Conservation (phyloP, 306 rosid genomes). For the Astragalus glycyphyllos region DNA sequence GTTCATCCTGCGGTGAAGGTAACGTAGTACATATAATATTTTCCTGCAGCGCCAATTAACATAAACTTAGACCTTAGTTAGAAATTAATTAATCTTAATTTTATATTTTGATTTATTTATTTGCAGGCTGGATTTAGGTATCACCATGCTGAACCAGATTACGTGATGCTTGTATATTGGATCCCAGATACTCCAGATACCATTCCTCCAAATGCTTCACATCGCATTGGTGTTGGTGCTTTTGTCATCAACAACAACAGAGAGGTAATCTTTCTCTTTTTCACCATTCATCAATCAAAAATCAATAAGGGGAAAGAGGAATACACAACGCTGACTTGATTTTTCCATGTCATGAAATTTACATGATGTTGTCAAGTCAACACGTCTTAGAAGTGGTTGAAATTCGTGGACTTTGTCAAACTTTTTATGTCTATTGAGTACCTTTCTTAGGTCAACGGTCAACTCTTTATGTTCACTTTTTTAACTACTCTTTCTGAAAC, state of each 20-base stretch:
- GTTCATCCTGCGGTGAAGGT: conserved; percentile 73
- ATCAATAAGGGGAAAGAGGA: not conserved
- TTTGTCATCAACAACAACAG: conserved; percentile 66
- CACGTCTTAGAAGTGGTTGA: no score
- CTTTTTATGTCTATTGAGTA: no score
- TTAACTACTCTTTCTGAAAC: not conserved
- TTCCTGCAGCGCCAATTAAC: no score
- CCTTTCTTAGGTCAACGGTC: no score
- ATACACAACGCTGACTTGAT: not conserved
- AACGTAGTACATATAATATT: not conserved
- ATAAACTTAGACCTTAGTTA: no score
- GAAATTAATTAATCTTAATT: no score
- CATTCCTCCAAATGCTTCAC: conserved; percentile 86
- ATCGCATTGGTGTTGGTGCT: conserved; percentile 79
- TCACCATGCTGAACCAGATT: conserved; percentile 86
- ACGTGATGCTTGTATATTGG: conserved; percentile 85
- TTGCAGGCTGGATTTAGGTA: conserved; percentile 76
- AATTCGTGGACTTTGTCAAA: not conserved
- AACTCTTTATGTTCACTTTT: no score
- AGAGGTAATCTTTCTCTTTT: conserved; percentile 52
- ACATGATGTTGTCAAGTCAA: no score
- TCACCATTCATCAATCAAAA: not conserved
- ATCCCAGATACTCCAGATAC: conserved; percentile 59
- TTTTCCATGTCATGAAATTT: no score
- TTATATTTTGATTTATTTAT: not conserved